Conservation (phyloP, 2,329 filamentous ascomycete genomes). For the Pseudocercospora musae region DNA sequence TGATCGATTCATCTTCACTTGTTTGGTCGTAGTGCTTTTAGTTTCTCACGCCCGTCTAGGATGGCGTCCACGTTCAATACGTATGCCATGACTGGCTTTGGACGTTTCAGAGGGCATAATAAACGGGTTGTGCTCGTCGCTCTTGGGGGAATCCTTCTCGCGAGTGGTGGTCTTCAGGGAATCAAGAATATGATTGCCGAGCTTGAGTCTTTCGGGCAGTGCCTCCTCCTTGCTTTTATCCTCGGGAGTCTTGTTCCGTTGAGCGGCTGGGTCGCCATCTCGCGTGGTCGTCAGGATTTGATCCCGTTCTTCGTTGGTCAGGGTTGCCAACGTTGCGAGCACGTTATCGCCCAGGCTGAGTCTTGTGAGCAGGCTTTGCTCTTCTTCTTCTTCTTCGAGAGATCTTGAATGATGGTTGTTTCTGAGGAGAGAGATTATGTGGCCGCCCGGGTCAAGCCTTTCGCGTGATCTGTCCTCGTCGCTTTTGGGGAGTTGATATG, state of each 20-base stretch:
- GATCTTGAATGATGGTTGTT: not conserved
- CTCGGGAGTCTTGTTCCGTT: no score
- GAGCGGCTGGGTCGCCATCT: no score
- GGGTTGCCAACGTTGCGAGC: not conserved
- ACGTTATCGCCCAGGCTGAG: not conserved
- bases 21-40: not conserved
- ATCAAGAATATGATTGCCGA: not conserved
- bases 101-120: not conserved
- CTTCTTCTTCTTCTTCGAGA: not conserved
- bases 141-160: not conserved
- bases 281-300: not conserved
- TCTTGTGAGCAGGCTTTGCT: not conserved
- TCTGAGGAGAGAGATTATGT: not conserved
- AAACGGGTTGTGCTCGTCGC: not conserved
- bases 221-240: no score
- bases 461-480: not conserved
- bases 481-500: not conserved
- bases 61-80: not conserved
- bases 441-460: not conserved
- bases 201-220: not conserved
- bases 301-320: not conserved
- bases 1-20: not conserved
- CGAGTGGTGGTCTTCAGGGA: not conserved
- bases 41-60: not conserved
- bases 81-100: not conserved